Percentiles rank a stretch among this genome's conserved stretches.
Evolutionary conservation across 257 asterid genomes (phyloP).

Genomic region (Rhazya stricta): DNA sequence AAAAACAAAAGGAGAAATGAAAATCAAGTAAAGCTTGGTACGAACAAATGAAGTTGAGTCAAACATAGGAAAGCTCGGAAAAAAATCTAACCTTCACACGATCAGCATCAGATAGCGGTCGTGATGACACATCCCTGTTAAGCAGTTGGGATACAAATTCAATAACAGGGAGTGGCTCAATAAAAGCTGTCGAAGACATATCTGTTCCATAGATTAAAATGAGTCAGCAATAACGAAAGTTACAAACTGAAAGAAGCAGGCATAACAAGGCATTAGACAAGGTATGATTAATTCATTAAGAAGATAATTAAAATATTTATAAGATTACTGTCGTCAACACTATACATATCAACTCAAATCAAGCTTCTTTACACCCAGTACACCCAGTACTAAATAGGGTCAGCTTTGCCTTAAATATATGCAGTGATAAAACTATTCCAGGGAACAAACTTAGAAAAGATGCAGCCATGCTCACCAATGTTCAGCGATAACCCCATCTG

Average conservation of each 20-base stretch:
- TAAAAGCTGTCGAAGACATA: conserved; percentile 96
- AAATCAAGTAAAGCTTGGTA: too few relatives aligned
- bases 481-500: conserved; percentile 95
- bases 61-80: not conserved
- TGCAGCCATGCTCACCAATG: conserved; percentile 49
- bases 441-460: not conserved
- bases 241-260: not conserved
- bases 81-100: conserved; percentile 69
- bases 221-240: not conserved
- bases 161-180: conserved; percentile 88
- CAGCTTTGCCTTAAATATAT: not conserved
- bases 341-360: not conserved
- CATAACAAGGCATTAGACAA: not conserved
- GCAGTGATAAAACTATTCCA: not conserved
- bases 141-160: conserved; percentile 84
- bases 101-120: conserved; percentile 89
- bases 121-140: conserved; percentile 62
- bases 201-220: conserved; percentile 39
- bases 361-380: not conserved
- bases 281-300: not conserved
- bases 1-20: not conserved
- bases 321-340: not conserved
- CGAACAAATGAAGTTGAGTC: not conserved
- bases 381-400: not conserved
- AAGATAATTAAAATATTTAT: not conserved